These are phyloP conservation scores for Gomphus bonarii DNA, from an alignment of 1,284 basidiomycete genomes.

Conservation along the genomic window DNA sequence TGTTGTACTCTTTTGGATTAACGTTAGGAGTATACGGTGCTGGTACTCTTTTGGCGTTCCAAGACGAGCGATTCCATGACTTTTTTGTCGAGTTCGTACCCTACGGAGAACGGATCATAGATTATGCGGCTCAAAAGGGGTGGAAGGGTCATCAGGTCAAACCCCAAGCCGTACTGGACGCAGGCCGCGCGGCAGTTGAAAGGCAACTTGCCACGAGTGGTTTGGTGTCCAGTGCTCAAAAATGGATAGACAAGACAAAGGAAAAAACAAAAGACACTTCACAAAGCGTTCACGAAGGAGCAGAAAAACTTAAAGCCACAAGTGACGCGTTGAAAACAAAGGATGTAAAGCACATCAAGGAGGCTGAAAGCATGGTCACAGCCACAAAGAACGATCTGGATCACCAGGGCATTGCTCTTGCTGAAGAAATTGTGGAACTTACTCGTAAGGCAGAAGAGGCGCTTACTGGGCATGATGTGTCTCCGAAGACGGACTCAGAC, in stretches of 20 bases:
- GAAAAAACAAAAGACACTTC: slow-evolving; percentile 21
- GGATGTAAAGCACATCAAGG: neutral
- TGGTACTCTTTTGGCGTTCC: slow-evolving; percentile 65
- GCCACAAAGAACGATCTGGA: slow-evolving; percentile 23
- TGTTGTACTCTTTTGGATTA: slow-evolving; percentile 50
- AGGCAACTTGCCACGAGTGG: slow-evolving; percentile 23
- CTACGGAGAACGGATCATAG: slow-evolving; percentile 63
- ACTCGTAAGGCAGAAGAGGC: slow-evolving; percentile 62
- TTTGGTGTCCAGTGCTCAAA: slow-evolving; percentile 15
- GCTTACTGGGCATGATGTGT: slow-evolving; percentile 23
- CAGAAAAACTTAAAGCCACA: neutral
- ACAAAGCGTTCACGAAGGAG: neutral
- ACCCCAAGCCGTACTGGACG: slow-evolving; percentile 45
- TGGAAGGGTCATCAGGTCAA: slow-evolving; percentile 62
- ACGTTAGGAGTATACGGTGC: slow-evolving; percentile 74
- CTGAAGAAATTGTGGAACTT: slow-evolving; percentile 55
- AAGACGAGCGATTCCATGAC: slow-evolving; percentile 66
- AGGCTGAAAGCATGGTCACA: neutral
- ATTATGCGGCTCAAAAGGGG: slow-evolving; percentile 68
- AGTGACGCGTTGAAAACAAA: slow-evolving; percentile 4
- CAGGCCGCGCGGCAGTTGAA: slow-evolving; percentile 39
- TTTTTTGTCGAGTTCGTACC: slow-evolving; percentile 77
- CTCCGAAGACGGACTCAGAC: slow-evolving; percentile 8
- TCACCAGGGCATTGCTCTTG: slow-evolving; percentile 41
- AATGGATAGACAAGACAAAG: slow-evolving; percentile 21